Base-by-base conservation (phyloP, 1,284 basidiomycete genomes). In the Spongispora temasekensis region DNA sequence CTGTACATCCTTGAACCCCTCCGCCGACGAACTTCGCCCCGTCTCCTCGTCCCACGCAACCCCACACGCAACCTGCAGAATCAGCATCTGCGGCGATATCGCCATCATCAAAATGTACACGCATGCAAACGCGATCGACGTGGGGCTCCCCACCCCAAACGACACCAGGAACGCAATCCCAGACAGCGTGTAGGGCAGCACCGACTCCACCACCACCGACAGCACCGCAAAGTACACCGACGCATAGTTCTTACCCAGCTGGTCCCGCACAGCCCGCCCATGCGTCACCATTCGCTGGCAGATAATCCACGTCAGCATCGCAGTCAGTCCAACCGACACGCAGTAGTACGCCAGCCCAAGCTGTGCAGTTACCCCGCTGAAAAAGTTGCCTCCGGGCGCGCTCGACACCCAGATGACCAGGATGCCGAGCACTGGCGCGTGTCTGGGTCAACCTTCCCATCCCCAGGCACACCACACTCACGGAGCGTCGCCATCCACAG, bases 21-120 rank as follows among this genome's bases (percentile, higher is more conserved):
- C n/a, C n/a, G n/a, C n/a, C n/a, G n/a, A n/a, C n/a, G n/a, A n/a
- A n/a, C n/a, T n/a, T n/a, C n/a, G n/a, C n/a, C 19, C 53, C 21
- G 55, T 65, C 21, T 63, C 63, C 30, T 60, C 59, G 19, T 51
- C 17, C 71, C 70, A 72, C 5, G 55, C 53, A 3, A 55, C 56
- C 30, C 67, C 68, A 28, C 60, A 63, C 10, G 63, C 69, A 32
- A 72, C 62, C 5, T 65, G 63, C 50, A 74, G 44, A 13, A 71
- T 72, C 48, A 75, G 25, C 62, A 72, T 64, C 56, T 72, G 71
- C 28, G 70, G 68, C 1, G 73, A 72, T 62, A 71, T 63, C 34
- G 72, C 70, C 62, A 62, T 71, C 57, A 72, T 28, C 62, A 58
- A 32, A 12, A 66, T 32, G 25, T 74, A 71, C 19, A 75, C 61